Evolutionary conservation across 805 yeast species (phyloP).

Genomic region (Wickerhamiella dianesei): DNA sequence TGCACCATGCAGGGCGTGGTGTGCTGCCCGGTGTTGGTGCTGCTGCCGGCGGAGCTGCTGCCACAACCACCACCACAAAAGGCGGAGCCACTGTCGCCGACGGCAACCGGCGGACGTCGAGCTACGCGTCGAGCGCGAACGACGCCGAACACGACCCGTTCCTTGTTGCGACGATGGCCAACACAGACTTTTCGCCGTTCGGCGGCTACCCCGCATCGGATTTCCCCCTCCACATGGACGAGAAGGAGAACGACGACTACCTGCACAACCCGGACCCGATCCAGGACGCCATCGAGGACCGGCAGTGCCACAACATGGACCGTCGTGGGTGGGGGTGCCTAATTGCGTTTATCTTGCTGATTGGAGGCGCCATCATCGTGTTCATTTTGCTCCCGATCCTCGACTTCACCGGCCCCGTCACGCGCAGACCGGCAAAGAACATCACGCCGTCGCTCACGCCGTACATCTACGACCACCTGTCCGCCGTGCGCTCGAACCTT

Average conservation of each 20-base stretch:
- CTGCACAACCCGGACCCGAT: conserved; percentile 94
- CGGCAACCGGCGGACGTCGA: conserved; percentile 11
- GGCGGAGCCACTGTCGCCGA: background rate
- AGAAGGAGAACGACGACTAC: conserved; percentile 89
- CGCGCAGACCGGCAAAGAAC: conserved; percentile 21
- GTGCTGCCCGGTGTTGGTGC: conserved; percentile 13
- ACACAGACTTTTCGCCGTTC: conserved; percentile 50
- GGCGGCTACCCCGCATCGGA: conserved; percentile 94
- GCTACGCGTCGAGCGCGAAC: conserved; percentile 11
- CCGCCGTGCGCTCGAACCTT: conserved; percentile 44
- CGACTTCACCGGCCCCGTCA: conserved; percentile 58
- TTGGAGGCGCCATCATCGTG: conserved; percentile 48
- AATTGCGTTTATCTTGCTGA: conserved; percentile 35
- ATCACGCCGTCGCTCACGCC: conserved; percentile 34
- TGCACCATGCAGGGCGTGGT: background rate
- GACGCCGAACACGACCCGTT: conserved; percentile 19
- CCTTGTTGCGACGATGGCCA: conserved; percentile 6
- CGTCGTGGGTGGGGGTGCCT: conserved; percentile 25
- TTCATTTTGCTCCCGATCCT: conserved; percentile 73
- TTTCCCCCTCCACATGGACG: conserved; percentile 83
- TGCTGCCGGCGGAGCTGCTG: conserved; percentile 10
- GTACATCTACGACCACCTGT: conserved; percentile 43
- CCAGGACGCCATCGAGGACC: conserved; percentile 71
- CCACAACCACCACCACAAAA: background rate
- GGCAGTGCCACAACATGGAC: conserved; percentile 26